Conservation (phyloP, 768 basidiomycete species). For the Chiua virens region DNA sequence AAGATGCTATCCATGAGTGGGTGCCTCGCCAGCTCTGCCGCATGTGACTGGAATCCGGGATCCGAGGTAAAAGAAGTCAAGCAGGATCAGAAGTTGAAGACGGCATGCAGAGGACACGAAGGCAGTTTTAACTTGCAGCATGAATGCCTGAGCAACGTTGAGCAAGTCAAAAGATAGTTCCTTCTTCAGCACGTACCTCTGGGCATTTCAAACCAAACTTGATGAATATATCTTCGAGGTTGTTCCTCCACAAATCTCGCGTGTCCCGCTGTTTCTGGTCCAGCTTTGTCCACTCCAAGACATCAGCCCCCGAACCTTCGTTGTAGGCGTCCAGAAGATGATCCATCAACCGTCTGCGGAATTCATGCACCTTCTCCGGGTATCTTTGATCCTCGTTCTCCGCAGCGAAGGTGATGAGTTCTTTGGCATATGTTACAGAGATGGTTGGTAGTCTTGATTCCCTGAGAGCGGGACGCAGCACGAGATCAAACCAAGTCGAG, state of each 20-base stretch:
- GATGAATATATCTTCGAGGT: conserved; percentile 74
- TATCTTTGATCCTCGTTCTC: conserved; percentile 43
- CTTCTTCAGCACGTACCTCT: conserved; percentile 48
- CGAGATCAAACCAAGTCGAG: conserved; percentile 78
- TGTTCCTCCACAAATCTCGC: conserved; percentile 69
- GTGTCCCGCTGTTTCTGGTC: conserved; percentile 60
- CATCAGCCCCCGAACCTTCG: conserved; percentile 70
- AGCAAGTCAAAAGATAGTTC: conserved; percentile 6
- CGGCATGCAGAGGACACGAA: conserved; percentile 62
- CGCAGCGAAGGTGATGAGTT: conserved; percentile 65
- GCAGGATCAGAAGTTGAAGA: conserved; percentile 66
- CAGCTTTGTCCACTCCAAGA: conserved; percentile 71
- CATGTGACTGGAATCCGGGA: conserved; percentile 48
- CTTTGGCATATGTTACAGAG: conserved; percentile 66
- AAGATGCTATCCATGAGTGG: conserved; percentile 65
- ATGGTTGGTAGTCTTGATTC: conserved; percentile 64
- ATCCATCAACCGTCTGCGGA: conserved; percentile 68
- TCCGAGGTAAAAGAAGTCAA: conserved; percentile 63
- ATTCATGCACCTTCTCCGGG: conserved; percentile 57
- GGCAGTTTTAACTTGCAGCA: conserved; percentile 63
- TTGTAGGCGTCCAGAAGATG: conserved; percentile 75
- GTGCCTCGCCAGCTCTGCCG: conserved; percentile 55
- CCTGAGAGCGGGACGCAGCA: conserved; percentile 74
- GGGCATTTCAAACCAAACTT: conserved; percentile 62
- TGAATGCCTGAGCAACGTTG: conserved; percentile 53